Evolutionary conservation across 1,139 yeast genomes (phyloP), one percentile per base, ranked within the genome.

Genomic region (Blastobotrys capitulatus): DNA sequence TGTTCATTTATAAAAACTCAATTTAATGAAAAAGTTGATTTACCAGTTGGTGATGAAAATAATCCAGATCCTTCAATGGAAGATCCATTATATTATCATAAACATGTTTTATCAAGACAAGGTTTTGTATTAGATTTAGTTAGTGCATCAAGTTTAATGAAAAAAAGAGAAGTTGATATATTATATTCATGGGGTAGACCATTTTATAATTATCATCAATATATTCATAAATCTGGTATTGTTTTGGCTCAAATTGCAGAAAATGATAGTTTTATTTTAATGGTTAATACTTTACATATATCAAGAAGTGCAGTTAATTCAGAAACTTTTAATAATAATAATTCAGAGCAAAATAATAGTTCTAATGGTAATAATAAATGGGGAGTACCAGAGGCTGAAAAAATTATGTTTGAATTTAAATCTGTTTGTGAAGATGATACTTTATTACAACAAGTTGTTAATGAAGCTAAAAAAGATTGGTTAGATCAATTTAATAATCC

Each of bases 121-220:
- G 96, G 87, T 4, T 94, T 90, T 63, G 73, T 86, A 52, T 72
- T 88, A 52, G 98, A 94, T 60, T 72, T 95, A 52, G 87, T 94
- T 0, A 82, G 95, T 1, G 63, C 68, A 2, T 53, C 60, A 8
- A 59, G 61, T 32, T 53, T 66, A 19, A 57, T 60, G 38, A 57
- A 57, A 25, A 55, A 56, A 1, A 37, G 38, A n/a, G 65, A 62
- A 27, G 72, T 80, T 54, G 81, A 65, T 22, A 80, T 55, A 78
- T 66, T 75, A 15, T 90, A 89, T 65, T 86, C 96, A 36, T 92
- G 97, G 97, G 97, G 97, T 2, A 79, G 77, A 52, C 95, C 96
- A 1, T 73, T 74, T 22, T 90, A 86, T 69, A 80, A 83, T 57
- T 85, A 79, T 63, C 88, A 90, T 1, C 98, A 94, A 66, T 94